Evolutionary conservation across 441 rosid genomes (phyloP).

Genomic region (Jatropha podagrica): DNA sequence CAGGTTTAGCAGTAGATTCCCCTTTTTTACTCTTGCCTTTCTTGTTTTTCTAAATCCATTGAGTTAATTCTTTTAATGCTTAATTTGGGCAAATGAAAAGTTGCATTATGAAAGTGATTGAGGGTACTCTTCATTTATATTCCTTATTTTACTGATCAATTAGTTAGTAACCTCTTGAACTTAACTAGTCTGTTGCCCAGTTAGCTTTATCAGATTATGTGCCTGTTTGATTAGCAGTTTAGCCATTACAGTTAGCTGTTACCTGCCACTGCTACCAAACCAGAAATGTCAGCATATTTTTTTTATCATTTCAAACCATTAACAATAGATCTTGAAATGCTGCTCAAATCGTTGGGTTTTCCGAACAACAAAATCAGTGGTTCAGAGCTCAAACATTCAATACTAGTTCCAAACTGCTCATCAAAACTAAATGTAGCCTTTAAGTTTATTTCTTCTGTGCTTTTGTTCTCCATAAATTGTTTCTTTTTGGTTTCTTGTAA

Average conservation of each 20-base stretch:
- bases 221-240: too few species aligned
- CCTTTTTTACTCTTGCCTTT: conserved; percentile 16
- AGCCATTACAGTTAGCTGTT: too few species aligned
- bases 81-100: conserved; percentile 18
- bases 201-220: too few species aligned
- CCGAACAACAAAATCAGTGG: too few species aligned
- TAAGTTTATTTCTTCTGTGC: neutral
- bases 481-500: neutral
- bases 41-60: conserved; percentile 24
- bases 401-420: too few species aligned
- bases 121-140: conserved; percentile 16
- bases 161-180: conserved; percentile 7
- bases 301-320: too few species aligned
- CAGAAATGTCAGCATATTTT: too few species aligned
- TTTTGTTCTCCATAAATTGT: neutral
- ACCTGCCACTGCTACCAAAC: too few species aligned
- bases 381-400: too few species aligned
- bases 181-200: neutral
- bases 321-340: too few species aligned
- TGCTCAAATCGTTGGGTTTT: too few species aligned
- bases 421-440: too few species aligned
- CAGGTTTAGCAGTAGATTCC: conserved; percentile 24
- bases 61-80: conserved; percentile 23
- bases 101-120: conserved; percentile 25
- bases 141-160: neutral